Evolutionary conservation across 164 flowering plant species (phyloP), one percentile per base, ranked within the genome.

Genomic region (Kingdonia uniflora): DNA sequence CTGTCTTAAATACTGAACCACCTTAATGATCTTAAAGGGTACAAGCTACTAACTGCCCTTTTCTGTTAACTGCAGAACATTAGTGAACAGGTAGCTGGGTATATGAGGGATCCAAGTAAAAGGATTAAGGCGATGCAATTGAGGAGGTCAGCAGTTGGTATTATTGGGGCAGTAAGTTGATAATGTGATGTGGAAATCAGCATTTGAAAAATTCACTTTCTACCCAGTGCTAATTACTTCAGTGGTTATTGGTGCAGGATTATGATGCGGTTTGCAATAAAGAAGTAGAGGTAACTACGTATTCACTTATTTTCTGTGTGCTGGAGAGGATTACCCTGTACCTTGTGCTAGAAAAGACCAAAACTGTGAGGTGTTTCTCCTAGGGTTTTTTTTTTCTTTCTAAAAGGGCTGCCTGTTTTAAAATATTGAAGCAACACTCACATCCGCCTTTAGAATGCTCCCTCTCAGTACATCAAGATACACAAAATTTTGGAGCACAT

Each of bases 91-190:
- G 97, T 94, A 21, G 82, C 95, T 62, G 51, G 68, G 14, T 76
- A 80, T 55, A 89, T 94, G 97, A 82, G 95, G 68, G 97, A 94
- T 69, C 99, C 99, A 37, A 84, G 86, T 68, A 86, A 82, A 72
- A 80, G 84, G 85, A 65, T 83, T 14, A 82, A 80, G 65, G 78
- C 89, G 56, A 92, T 92, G 99, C 97, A 82, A 61, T 66, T 68
- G 57, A 76, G 72, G 61, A 80, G 85, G 61, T 79, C 91, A 12
- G 54, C 74, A 1, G 76, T 82, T 58, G 72, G 71, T 44, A 52
- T 81, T 42, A 74, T 92, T 67, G 96, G 94, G 33, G 56, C 56
- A 52, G 95, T 85, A 76, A 74, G 86, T 70, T 63, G 13, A 16
- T 37, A 47, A 22, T 37, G 40, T 33, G 2, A 29, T 24, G 57